Conservation (phyloP, 2,329 filamentous ascomycete species). For the Elsinoe batatas region DNA sequence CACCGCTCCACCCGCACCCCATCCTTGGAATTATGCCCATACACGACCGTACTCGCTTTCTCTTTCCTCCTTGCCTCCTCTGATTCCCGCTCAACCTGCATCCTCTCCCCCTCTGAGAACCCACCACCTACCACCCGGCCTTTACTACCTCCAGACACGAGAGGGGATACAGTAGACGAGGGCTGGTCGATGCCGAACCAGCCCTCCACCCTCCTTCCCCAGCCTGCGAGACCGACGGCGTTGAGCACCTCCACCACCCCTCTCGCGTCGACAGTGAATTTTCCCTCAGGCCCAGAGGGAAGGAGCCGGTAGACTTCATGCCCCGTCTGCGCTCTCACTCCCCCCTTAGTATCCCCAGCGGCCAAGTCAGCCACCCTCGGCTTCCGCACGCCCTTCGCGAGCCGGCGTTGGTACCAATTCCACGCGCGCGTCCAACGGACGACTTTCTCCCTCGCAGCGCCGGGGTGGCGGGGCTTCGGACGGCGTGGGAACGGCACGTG, state of each 20-base stretch:
- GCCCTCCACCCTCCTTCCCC: neutral
- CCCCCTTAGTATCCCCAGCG: neutral
- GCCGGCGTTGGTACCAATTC: slow-evolving; percentile 15
- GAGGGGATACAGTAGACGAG: too few relatives aligned
- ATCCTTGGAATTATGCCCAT: slow-evolving; percentile 62
- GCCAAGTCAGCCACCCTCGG: neutral
- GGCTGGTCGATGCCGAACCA: neutral
- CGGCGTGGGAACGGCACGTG: slow-evolving; percentile 45
- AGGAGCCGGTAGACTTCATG: neutral
- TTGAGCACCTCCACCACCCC: neutral
- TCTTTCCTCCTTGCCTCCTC: slow-evolving; percentile 38
- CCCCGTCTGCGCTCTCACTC: neutral
- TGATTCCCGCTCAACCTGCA: slow-evolving; percentile 68
- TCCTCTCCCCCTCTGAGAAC: slow-evolving; percentile 44
- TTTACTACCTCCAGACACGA: neutral
- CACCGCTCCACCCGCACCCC: slow-evolving; percentile 60
- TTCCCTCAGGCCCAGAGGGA: neutral
- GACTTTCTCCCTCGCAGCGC: neutral
- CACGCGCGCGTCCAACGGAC: slow-evolving; percentile 55
- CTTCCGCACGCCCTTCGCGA: neutral
- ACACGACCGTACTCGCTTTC: slow-evolving; percentile 59
- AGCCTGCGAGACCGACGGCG: neutral
- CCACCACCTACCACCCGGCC: slow-evolving; percentile 44
- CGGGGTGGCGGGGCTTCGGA: slow-evolving; percentile 31
- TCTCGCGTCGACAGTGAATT: neutral